Base-by-base conservation (phyloP, 441 rosid genomes). In the Erodium texanum region DNA sequence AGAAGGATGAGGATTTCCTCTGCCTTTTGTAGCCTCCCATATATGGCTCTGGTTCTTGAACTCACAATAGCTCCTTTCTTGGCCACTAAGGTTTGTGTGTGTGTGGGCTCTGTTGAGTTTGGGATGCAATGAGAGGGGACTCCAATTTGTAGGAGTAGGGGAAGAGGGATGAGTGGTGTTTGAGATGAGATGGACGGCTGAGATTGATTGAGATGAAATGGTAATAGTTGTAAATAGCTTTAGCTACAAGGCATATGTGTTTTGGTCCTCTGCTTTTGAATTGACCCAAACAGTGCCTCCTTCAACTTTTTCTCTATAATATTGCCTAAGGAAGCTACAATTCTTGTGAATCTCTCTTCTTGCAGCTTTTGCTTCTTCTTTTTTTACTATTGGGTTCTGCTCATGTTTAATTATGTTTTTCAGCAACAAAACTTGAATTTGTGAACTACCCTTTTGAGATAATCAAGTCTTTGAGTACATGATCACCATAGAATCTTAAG, bases 1-100 rank as follows among this genome's bases (percentile, higher is more conserved):
- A 71, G 70, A 77, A 77, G 72, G 79, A 86, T 66, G 86, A 86
- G 0, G 86, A 81, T 48, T 77, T 89, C 80, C 85, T 77, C 10
- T 72, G 80, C 75, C 78, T 79, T 61, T 68, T 69, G 70, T 74
- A 77, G 1, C 78, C 74, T 68, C 81, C 86, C 84, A 82, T 80
- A 9, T 73, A n/a, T n/a, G n/a, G n/a, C n/a, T n/a, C n/a, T n/a
- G n/a, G n/a, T n/a, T n/a, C n/a, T n/a, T n/a, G n/a, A n/a, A n/a
- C n/a, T n/a, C n/a, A n/a, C n/a, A n/a, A n/a, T n/a, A n/a, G n/a
- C 38, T 34, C 38, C 7, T 34, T 34, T 34, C 38, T 34, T 34
- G 7, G 38, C 4, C 38, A 34, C 38, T 34, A 34, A n/a, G n/a
- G n/a, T 38, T 38, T 38, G 45, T 10, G 3, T 38, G 5, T 38